Evolutionary conservation across 2,329 filamentous ascomycete species (phyloP).

Genomic region (Orbilia oligospora): DNA sequence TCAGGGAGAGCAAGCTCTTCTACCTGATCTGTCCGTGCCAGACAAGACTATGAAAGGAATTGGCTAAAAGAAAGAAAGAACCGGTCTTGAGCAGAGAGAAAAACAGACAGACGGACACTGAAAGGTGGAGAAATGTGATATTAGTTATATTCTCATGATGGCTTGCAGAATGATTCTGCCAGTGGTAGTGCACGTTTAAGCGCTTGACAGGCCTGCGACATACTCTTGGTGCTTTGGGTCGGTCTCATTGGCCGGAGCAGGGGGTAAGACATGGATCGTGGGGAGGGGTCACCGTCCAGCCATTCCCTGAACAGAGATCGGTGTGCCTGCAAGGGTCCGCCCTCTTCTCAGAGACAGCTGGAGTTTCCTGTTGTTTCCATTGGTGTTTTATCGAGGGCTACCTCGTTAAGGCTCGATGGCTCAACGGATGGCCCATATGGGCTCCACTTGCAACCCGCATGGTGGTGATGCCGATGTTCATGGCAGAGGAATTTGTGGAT

Average conservation of each 20-base stretch:
- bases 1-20: slow-evolving; percentile 61
- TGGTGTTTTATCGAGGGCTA: slow-evolving; percentile 60
- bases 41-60: slow-evolving; percentile 61
- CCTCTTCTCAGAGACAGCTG: slow-evolving; percentile 43
- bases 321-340: slow-evolving; percentile 53
- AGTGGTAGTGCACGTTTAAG: slow-evolving; percentile 56
- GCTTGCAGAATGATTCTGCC: slow-evolving; percentile 58
- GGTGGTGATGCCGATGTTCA: slow-evolving; percentile 22
- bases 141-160: slow-evolving; percentile 61
- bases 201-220: slow-evolving; percentile 60
- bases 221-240: slow-evolving; percentile 31
- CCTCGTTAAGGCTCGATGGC: slow-evolving; percentile 18
- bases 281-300: slow-evolving; percentile 50
- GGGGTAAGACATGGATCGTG: slow-evolving; percentile 47
- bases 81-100: slow-evolving; percentile 50
- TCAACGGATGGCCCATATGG: slow-evolving; percentile 6
- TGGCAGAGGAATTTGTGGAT: slow-evolving; percentile 16
- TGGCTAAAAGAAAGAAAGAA: slow-evolving; percentile 60
- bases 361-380: slow-evolving; percentile 58
- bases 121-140: slow-evolving; percentile 58
- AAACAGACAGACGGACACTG: slow-evolving; percentile 24
- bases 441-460: slow-evolving; percentile 5
- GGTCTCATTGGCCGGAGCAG: slow-evolving; percentile 46
- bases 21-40: slow-evolving; percentile 60
- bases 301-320: slow-evolving; percentile 47